Conservation (phyloP, 495 filamentous ascomycete genomes). For the Aspergillus sclerotioniger region DNA sequence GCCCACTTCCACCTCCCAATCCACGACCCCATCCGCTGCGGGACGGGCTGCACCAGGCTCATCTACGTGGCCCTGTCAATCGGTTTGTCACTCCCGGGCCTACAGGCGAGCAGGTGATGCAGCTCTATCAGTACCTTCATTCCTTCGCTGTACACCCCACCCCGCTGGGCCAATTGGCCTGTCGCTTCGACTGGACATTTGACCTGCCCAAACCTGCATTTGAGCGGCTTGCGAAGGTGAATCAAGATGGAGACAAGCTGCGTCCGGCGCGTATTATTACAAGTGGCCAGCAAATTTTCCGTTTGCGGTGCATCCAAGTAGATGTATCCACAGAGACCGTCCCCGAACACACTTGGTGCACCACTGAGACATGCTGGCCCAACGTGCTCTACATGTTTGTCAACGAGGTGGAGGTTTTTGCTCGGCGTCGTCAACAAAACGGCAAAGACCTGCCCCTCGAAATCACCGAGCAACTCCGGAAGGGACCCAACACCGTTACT, state of each 20-base stretch:
- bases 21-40: slow-evolving; percentile 44
- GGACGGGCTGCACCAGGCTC: slow-evolving; percentile 55
- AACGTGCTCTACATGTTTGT: slow-evolving; percentile 64
- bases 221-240: slow-evolving; percentile 20
- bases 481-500: slow-evolving; percentile 58
- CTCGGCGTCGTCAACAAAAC: slow-evolving; percentile 63
- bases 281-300: slow-evolving; percentile 36
- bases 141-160: slow-evolving; percentile 42
- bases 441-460: slow-evolving; percentile 75
- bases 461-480: slow-evolving; percentile 53
- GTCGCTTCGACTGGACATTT: slow-evolving; percentile 33
- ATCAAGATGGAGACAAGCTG: slow-evolving; percentile 8
- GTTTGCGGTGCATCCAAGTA: slow-evolving; percentile 45
- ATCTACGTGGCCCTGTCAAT: slow-evolving; percentile 54
- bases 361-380: slow-evolving; percentile 68
- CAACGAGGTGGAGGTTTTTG: slow-evolving; percentile 57
- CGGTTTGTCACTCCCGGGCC: slow-evolving; percentile 23
- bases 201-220: slow-evolving; percentile 16
- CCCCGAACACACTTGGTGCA: slow-evolving; percentile 55
- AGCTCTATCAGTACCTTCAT: slow-evolving; percentile 48
- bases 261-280: slow-evolving; percentile 18
- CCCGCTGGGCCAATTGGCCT: slow-evolving; percentile 21
- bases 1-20: not conserved
- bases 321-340: slow-evolving; percentile 4
- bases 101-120: slow-evolving; percentile 18